These are phyloP conservation scores for Penicillium bovifimosum DNA, from an alignment of 495 filamentous ascomycete genomes.

Conservation along the genomic window DNA sequence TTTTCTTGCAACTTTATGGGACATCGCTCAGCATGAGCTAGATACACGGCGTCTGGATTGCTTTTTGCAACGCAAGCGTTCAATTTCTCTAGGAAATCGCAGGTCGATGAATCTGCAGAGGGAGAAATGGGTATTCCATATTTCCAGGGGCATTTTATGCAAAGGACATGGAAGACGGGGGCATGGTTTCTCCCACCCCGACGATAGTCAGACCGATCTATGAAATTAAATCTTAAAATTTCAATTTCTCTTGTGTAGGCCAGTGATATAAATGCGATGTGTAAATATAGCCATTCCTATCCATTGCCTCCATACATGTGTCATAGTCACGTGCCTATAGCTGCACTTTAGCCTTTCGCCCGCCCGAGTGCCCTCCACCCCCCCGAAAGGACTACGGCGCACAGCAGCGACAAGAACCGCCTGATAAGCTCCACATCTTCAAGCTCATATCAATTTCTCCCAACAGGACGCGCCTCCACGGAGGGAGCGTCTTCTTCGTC, in stretches of 20 bases:
- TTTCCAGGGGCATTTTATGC: conserved; percentile 3
- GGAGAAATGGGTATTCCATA: neutral
- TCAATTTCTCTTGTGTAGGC: neutral
- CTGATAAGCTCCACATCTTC: conserved; percentile 24
- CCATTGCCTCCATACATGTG: neutral
- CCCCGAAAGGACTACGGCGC: conserved; percentile 29
- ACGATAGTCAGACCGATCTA: neutral
- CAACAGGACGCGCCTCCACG: conserved; percentile 28
- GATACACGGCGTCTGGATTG: conserved; percentile 5
- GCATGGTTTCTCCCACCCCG: neutral
- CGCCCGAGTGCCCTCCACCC: neutral
- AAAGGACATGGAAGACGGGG: conserved; percentile 5
- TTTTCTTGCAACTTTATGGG: conserved; percentile 1
- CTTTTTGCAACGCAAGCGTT: conserved; percentile 1
- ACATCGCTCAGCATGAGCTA: neutral
- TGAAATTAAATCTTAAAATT: conserved; percentile 1
- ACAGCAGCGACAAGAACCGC: conserved; percentile 37
- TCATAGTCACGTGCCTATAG: conserved; percentile 18
- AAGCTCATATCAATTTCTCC: conserved; percentile 10
- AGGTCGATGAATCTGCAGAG: conserved; percentile 4
- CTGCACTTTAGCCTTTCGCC: conserved; percentile 15
- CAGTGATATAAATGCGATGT: neutral
- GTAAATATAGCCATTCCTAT: too few species aligned
- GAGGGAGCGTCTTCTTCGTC: conserved; percentile 23
- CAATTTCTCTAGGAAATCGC: conserved; percentile 1